Base-by-base conservation (phyloP, 2,329 filamentous ascomycete species). In the Coniochaeta pulveracea region DNA sequence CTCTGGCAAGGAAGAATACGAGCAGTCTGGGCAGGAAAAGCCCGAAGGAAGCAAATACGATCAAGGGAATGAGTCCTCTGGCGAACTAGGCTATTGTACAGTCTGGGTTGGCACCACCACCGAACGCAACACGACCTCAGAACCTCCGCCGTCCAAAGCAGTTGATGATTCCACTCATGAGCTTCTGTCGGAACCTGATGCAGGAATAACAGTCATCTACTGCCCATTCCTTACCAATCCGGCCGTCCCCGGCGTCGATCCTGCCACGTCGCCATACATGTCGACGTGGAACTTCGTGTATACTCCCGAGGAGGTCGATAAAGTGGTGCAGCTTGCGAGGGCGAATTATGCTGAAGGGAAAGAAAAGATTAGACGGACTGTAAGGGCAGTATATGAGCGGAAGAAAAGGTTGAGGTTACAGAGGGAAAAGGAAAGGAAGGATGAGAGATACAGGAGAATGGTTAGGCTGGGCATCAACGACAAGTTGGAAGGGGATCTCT, bases 281-380 rank as follows among this genome's bases (percentile, higher is more conserved):
- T 85, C 77, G 44, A 98, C 91, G 0, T 98, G 91, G 91, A 98
- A 98, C 52, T 96, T 96, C 52, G 78, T 95, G 19, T 98, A 96
- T 55, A 93, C 83, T 2, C 80, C 86, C 0, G 79, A 91, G 37
- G 80, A 98, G 54, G 77, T 98, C 34, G 88, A 96, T 45, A 72
- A 74, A 17, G 85, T 93, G 1, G 80, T 94, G 3, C 67, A 71
- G 5, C 68, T 98, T 18, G 88, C 91, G 1, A 69, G 76, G 35
- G 85, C 85, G 9, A 98, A 98, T 55, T 98, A 85, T 45, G 66
- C 73, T 5, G 85, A 93, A 52, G 86, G 89, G 1, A 72, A 73
- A 32, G 81, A 84, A 36, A 76, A 83, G 55, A 84, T 91, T 14
- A 77, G 74, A 42, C 68, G 76, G 15, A 85, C 85, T 2, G 76